These are phyloP conservation scores for Periconia sp. DNA, from an alignment of 2,329 filamentous ascomycete genomes.

Conservation along the genomic window DNA sequence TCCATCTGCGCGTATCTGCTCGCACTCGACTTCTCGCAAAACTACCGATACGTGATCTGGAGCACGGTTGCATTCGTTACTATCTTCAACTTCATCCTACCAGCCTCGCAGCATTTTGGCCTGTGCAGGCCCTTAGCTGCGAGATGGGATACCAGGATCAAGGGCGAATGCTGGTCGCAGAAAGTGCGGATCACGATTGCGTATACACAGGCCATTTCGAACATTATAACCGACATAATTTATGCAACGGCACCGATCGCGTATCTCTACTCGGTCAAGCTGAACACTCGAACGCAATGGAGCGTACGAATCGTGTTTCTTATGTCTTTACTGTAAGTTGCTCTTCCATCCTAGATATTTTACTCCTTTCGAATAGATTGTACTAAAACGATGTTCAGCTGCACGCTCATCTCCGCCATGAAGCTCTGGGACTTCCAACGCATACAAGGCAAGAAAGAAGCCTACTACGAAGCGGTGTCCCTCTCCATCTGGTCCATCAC, in stretches of 20 bases:
- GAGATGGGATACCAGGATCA: constrained; percentile 10
- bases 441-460: constrained; percentile 6
- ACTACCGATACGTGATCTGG: constrained; percentile 18
- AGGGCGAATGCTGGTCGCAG: constrained; percentile 12
- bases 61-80: constrained; percentile 8
- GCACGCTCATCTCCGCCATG: constrained; percentile 3
- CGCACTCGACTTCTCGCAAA: constrained; percentile 16
- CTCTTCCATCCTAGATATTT: background rate
- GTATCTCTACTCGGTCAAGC: constrained; percentile 11
- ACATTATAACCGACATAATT: constrained; percentile 17
- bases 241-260: constrained; percentile 18
- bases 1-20: constrained; percentile 23
- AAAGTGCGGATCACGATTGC: constrained; percentile 6
- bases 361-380: background rate
- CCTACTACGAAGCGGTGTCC: constrained; percentile 16
- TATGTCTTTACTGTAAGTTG: constrained; percentile 14
- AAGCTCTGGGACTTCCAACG: constrained; percentile 2
- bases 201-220: constrained; percentile 16
- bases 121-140: constrained; percentile 8
- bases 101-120: constrained; percentile 6
- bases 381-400: background rate
- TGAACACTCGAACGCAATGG: constrained; percentile 16
- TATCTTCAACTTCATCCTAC: constrained; percentile 14
- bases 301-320: constrained; percentile 16
- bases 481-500: constrained; percentile 18